Base-by-base conservation (phyloP, 306 rosid species). In the Vigna hirtella region DNA sequence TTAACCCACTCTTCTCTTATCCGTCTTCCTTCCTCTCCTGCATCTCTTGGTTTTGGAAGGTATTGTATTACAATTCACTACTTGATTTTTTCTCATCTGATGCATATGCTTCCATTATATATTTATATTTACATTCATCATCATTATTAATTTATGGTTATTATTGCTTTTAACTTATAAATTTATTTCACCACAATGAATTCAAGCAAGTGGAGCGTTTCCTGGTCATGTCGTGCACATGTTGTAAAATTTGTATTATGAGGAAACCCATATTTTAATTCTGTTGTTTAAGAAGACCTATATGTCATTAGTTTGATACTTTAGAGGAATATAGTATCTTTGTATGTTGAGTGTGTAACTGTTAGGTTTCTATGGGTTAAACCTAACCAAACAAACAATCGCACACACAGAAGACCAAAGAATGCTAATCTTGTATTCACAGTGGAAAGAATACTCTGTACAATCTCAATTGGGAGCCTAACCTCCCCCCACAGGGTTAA, bases 1-100 rank as follows among this genome's bases (percentile, higher is more conserved):
- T 42, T 51, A 17, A 24, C 79, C 3, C 2, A 32, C 59, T 74
- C 59, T 30, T 61, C 70, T 42, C 61, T 24, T 74, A 59, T 47
- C 48, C 18, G 16, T 3, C 5, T 14, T 63, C 79, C 79, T 48
- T 63, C 61, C 16, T 63, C 52, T 66, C 13, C 32, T 66, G 11
- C 71, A 18, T 66, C 34, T 66, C 32, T 42, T 15, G 1, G 30
- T 9, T 65, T 40, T 2, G 22, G 32, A 61, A 61, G 67, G 67
- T 61, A 61, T 64, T 7, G 61, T 61, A 47, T n/a, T n/a, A 24
- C 64, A 76, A 22, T 8, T 40, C 61, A 43, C 24, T 32, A 13
- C 8, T 20, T 72, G 34, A 56, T 40, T 8, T 42, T 56, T 55
- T 20, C 10, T 3, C 50, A n/a, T 38, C 50, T 38, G 48, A 38